These are phyloP conservation scores for Barnettozyma salicaria DNA, from an alignment of 805 yeast genomes.

Conservation along the genomic window DNA sequence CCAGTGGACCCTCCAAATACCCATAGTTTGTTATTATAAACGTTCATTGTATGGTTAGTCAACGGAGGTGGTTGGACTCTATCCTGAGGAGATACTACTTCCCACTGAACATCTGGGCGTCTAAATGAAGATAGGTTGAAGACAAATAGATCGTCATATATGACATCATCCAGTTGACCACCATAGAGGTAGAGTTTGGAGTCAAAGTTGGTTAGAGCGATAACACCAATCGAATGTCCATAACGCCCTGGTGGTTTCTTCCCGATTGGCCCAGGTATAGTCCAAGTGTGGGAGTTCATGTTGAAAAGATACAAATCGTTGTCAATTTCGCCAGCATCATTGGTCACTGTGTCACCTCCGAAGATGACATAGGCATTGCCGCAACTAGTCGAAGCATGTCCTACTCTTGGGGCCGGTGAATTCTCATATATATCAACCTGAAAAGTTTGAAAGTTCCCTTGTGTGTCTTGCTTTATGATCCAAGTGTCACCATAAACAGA, in stretches of 20 bases:
- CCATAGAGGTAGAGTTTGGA: constrained; percentile 78
- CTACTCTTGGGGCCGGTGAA: constrained; percentile 93
- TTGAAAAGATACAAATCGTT: constrained; percentile 85
- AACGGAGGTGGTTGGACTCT: constrained; percentile 68
- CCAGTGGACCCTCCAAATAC: constrained; percentile 91
- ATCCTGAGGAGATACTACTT: constrained; percentile 50
- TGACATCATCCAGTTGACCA: constrained; percentile 83
- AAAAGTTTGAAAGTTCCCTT: constrained; percentile 32
- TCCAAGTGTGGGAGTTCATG: constrained; percentile 72
- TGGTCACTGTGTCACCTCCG: constrained; percentile 94
- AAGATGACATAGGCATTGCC: constrained; percentile 94
- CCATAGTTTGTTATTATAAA: constrained; percentile 72
- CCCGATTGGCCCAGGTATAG: constrained; percentile 68
- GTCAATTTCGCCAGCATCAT: constrained; percentile 71
- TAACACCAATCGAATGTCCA: constrained; percentile 85
- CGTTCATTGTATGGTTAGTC: constrained; percentile 84
- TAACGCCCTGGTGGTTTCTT: constrained; percentile 85
- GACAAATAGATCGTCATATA: constrained; percentile 75
- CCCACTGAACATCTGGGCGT: constrained; percentile 82
- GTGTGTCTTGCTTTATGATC: constrained; percentile 56
- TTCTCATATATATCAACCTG: constrained; percentile 68
- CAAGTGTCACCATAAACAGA: constrained; percentile 95
- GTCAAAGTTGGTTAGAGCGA: constrained; percentile 53
- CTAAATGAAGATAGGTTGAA: constrained; percentile 86
- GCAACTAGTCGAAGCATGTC: constrained; percentile 85